Conservation (phyloP, 2,329 filamentous ascomycete species). For the Curvularia eragrostidis region DNA sequence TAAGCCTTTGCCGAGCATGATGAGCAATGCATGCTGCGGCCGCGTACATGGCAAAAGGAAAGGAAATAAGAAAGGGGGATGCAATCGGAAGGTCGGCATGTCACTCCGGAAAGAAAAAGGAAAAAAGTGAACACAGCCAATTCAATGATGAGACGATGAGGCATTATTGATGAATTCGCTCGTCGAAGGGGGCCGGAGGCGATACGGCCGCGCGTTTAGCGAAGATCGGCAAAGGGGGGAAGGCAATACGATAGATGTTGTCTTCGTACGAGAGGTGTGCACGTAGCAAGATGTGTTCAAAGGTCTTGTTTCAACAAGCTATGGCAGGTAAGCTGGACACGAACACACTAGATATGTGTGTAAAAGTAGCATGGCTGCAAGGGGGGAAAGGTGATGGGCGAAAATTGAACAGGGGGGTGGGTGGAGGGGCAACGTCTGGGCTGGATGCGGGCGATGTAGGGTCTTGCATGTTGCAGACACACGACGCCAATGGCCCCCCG, state of each 20-base stretch:
- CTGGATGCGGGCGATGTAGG: not conserved
- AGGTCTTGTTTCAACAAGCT: not conserved
- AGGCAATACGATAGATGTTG: not conserved
- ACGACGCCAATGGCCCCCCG: not conserved
- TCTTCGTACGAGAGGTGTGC: not conserved
- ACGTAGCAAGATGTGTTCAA: not conserved
- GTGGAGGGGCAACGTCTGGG: not conserved
- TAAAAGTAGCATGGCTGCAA: not conserved
- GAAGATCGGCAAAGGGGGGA: not conserved
- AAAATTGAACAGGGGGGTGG: not conserved
- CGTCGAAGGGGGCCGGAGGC: not conserved
- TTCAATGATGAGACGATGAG: not conserved
- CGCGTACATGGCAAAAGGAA: not conserved
- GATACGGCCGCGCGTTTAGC: not conserved
- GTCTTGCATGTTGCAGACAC: not conserved
- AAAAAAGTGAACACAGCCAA: no score
- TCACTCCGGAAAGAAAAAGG: not conserved
- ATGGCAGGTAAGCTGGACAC: not conserved
- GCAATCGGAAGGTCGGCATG: not conserved
- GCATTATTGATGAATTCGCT: not conserved
- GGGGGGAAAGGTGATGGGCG: not conserved
- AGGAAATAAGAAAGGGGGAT: not conserved
- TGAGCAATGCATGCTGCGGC: not conserved
- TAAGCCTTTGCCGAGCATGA: not conserved
- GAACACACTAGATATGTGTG: not conserved